phyloP scores from a whole-genome alignment of 108 stramenopile genomes.

The Asterionellopsis glacialis region DNA sequence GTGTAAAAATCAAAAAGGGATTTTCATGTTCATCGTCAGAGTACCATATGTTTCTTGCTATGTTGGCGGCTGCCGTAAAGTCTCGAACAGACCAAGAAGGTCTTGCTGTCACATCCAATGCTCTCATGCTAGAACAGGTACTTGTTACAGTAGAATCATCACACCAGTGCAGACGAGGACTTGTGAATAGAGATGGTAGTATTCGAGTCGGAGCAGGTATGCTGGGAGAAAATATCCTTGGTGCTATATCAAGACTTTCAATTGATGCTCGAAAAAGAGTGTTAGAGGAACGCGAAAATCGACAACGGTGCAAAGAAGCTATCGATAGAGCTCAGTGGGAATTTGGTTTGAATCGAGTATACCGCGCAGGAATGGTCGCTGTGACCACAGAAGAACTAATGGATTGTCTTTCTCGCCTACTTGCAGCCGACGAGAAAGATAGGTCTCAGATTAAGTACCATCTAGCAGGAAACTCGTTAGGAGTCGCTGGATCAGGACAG shows the following conservation, averaged over 20 bases:
- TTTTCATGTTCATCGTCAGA: slow-evolving; percentile 53
- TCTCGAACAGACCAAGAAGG: neutral
- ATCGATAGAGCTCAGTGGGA: slow-evolving; percentile 42
- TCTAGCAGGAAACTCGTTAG: slow-evolving; percentile 56
- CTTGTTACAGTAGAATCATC: slow-evolving; percentile 53
- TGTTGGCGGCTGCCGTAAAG: slow-evolving; percentile 15
- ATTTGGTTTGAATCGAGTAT: slow-evolving; percentile 39
- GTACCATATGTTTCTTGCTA: slow-evolving; percentile 50
- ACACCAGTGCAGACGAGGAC: slow-evolving; percentile 43
- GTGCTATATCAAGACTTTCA: slow-evolving; percentile 11
- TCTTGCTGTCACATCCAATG: neutral
- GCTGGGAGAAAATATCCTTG: slow-evolving; percentile 22
- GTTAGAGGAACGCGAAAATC: slow-evolving; percentile 13
- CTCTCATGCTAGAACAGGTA: slow-evolving; percentile 10
- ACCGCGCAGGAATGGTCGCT: slow-evolving; percentile 13
- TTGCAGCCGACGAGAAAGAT: slow-evolving; percentile 23
- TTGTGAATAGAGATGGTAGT: slow-evolving; percentile 55
- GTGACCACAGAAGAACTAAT: slow-evolving; percentile 39
- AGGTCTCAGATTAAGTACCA: slow-evolving; percentile 14
- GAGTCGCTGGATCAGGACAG: slow-evolving; percentile 51
- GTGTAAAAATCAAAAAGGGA: slow-evolving; percentile 49
- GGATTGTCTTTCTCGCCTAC: slow-evolving; percentile 33
- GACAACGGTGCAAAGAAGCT: slow-evolving; percentile 14
- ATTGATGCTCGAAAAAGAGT: slow-evolving; percentile 15
- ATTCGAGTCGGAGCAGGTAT: slow-evolving; percentile 47